Evolutionary conservation across 495 filamentous ascomycete genomes (phyloP).

Genomic region (Tuber melanosporum): DNA sequence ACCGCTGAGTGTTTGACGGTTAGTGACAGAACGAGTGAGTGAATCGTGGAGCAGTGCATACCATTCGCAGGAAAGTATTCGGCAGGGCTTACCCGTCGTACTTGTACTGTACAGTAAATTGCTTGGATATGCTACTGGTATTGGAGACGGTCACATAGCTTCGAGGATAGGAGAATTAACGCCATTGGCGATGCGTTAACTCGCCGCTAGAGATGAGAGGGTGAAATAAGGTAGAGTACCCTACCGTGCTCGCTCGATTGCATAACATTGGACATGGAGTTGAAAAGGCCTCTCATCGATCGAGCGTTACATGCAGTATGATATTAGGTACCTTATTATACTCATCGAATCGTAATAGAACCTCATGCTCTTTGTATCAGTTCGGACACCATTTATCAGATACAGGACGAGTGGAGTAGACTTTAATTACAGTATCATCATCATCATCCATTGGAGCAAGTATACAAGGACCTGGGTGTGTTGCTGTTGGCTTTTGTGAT

Average conservation of each 20-base stretch:
- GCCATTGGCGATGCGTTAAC: neutral
- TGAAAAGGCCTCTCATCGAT: neutral
- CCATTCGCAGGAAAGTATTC: neutral
- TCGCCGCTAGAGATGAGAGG: neutral
- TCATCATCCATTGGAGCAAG: neutral
- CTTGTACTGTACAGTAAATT: neutral
- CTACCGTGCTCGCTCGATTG: neutral
- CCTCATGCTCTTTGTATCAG: neutral
- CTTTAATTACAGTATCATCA: neutral
- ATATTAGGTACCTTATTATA: neutral
- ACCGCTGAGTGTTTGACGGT: neutral
- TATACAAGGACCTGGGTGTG: neutral
- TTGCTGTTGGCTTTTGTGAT: neutral
- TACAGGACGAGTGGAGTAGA: neutral
- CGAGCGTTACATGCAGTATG: neutral
- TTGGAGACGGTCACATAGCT: neutral
- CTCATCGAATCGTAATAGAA: neutral
- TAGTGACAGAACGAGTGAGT: neutral
- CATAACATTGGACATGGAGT: neutral
- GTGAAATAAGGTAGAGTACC: neutral
- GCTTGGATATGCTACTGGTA: neutral
- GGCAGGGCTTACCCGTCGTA: neutral
- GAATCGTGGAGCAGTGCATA: neutral
- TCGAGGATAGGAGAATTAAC: neutral
- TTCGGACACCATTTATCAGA: neutral